Percentiles rank a stretch among this genome's conserved stretches.
These are phyloP conservation scores for Verticillium longisporum DNA, from an alignment of 2,329 filamentous ascomycete species.

Conservation along the genomic window DNA sequence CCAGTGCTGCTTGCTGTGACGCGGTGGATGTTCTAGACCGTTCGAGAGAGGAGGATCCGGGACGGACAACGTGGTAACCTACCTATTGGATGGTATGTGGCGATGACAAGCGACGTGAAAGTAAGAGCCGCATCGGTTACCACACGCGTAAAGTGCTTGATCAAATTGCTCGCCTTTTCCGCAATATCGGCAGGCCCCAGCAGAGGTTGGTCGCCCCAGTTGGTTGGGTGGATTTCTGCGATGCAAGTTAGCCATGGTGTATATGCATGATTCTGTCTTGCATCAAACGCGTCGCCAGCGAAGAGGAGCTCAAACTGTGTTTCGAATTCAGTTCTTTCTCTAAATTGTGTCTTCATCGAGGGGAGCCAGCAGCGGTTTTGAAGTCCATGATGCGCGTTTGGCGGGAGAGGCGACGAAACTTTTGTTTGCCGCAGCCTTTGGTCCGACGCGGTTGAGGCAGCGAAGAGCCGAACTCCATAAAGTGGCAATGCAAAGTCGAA, in stretches of 20 bases:
- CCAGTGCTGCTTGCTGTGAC: not conserved
- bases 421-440: constrained; percentile 55
- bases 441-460: constrained; percentile 37
- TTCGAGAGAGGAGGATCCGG: not conserved
- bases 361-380: constrained; percentile 41
- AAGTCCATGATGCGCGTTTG: constrained; percentile 9
- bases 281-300: not conserved
- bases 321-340: constrained; percentile 62
- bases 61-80: not conserved
- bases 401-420: constrained; percentile 1
- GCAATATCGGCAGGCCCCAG: not conserved
- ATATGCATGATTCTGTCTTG: not conserved
- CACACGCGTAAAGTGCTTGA: not conserved
- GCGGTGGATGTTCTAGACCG: not conserved
- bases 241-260: not conserved
- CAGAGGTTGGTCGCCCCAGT: not conserved
- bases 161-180: not conserved
- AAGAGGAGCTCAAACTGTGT: not conserved
- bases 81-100: not conserved
- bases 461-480: constrained; percentile 45
- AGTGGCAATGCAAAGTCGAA: constrained; percentile 29
- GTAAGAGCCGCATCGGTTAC: not conserved
- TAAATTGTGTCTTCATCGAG: constrained; percentile 39
- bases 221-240: not conserved
- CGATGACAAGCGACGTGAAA: not conserved